Base-by-base conservation (phyloP, 2,329 filamentous ascomycete species). In the Colletotrichum lentis region DNA sequence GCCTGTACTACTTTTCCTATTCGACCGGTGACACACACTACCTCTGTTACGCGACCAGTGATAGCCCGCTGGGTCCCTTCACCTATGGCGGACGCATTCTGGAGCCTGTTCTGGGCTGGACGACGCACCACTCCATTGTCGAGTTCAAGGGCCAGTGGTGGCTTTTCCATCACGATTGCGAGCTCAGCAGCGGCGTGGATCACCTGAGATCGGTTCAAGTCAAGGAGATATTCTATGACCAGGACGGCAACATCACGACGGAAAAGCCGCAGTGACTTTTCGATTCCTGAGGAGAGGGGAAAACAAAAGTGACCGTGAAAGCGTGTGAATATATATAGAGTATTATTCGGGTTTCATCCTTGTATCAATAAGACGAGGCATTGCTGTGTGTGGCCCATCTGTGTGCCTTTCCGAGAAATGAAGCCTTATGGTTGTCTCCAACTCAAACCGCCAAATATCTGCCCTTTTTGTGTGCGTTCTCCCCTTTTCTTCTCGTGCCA, bases 81-180 rank as follows among this genome's bases (percentile, higher is more conserved):
- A 91, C 87, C 1, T 94, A 93, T 70, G 84, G 82, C 0, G 91
- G 91, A 0, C 80, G 87, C 54, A 90, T 94, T 62, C 77, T 94
- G 56, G 90, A 93, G 81, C 91, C 91, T 0, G 91, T 94, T 5
- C 77, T 91, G 31, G 91, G 91, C 1, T 94, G 91, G 91, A 94
- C 91, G 50, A 94, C 91, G 62, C 91, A 94, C 79, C 91, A 94
- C 77, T 91, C 88, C 3, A 90, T 94, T 72, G 90, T 90, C 11
- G 90, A 93, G 81, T 92, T 91, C 74, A 76, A 87, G 77, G 89
- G 85, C 4, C 86, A 84, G 71, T 93, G 91, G 87, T 94, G 87
- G 78, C 76, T 94, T 64, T 94, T 94, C 76, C 88, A 93, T 76
- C 91, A 94, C 75, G 91, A 94, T 79, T 88, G 88, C 68, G 86